These are phyloP conservation scores for Lyophyllum shimeji DNA, from an alignment of 768 basidiomycete genomes.

Conservation along the genomic window DNA sequence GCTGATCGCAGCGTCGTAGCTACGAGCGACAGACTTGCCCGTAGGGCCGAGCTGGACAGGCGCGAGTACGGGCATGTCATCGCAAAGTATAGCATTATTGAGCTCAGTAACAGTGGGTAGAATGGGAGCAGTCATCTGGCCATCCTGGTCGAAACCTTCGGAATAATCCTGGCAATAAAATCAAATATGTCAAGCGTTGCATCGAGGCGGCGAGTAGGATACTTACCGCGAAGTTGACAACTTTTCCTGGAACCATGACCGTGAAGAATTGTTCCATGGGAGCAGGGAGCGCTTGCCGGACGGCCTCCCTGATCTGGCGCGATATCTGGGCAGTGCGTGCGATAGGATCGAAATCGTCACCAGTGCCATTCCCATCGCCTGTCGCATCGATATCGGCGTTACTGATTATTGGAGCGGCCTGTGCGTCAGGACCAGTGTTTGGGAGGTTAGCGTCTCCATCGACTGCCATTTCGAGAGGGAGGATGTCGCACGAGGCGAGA, in stretches of 20 bases:
- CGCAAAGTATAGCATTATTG: conserved; percentile 4
- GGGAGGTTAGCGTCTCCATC: no score
- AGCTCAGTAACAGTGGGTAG: background rate
- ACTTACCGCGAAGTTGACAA: conserved; percentile 1
- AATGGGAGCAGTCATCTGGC: background rate
- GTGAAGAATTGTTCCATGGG: conserved; percentile 7
- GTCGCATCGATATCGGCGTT: no score
- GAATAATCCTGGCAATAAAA: background rate
- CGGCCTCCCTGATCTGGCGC: conserved; percentile 1
- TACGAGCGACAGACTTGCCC: conserved; percentile 2
- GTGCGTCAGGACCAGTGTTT: no score
- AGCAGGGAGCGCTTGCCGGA: conserved; percentile 2
- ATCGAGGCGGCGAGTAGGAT: background rate
- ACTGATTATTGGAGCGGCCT: no score
- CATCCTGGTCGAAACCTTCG: background rate
- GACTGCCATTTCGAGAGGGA: no score
- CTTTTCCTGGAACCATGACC: conserved; percentile 9
- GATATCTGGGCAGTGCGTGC: conserved; percentile 1
- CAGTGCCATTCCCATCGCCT: background rate
- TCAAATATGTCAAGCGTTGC: background rate
- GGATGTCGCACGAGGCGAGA: no score
- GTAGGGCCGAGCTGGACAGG: conserved; percentile 10
- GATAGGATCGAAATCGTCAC: background rate
- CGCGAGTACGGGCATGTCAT: conserved; percentile 5
- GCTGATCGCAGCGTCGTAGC: conserved; percentile 1